These are phyloP conservation scores for Phaeomoniella chlamydospora DNA, from an alignment of 2,329 filamentous ascomycete species.

Conservation along the genomic window DNA sequence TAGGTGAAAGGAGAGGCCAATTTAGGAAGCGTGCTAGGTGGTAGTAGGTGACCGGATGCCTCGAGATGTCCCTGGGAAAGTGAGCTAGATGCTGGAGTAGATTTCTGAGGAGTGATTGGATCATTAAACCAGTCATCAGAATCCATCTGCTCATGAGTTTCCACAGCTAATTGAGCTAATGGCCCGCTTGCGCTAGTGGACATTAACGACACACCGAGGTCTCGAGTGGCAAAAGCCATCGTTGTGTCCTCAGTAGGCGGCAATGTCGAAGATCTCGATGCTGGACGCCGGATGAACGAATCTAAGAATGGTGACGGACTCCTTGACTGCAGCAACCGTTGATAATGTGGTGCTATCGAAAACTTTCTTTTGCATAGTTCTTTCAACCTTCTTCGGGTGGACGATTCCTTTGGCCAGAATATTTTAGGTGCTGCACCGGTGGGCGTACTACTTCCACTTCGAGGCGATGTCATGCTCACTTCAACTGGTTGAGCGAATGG, in stretches of 20 bases:
- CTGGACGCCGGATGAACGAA: conserved; percentile 1
- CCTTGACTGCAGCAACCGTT: conserved; percentile 43
- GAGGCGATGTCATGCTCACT: conserved; percentile 16
- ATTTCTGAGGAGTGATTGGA: conserved; percentile 10
- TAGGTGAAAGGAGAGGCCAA: conserved; percentile 35
- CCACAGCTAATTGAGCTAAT: conserved; percentile 18
- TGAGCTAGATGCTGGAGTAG: conserved; percentile 3
- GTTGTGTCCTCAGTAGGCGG: conserved; percentile 6
- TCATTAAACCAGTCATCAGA: conserved; percentile 21
- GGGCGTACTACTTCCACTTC: conserved; percentile 33
- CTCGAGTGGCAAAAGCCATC: conserved; percentile 25
- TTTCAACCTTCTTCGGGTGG: conserved; percentile 43
- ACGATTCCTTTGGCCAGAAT: conserved; percentile 42
- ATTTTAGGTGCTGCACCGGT: conserved; percentile 18
- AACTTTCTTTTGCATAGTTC: conserved; percentile 47
- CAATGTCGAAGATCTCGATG: background rate
- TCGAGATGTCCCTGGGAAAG: background rate
- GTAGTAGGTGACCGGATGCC: conserved; percentile 3
- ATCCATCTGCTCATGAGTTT: conserved; percentile 12
- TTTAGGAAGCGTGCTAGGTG: conserved; percentile 18
- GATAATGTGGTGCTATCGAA: conserved; percentile 48
- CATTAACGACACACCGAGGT: conserved; percentile 28
- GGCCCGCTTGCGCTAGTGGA: conserved; percentile 23
- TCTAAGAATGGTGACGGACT: conserved; percentile 44
- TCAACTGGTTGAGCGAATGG: conserved; percentile 3